A percentile compares a stretch with the other conserved stretches of the same genome.
These are phyloP conservation scores for Naganishia cerealis DNA, from an alignment of 1,284 basidiomycete genomes.

Conservation along the genomic window DNA sequence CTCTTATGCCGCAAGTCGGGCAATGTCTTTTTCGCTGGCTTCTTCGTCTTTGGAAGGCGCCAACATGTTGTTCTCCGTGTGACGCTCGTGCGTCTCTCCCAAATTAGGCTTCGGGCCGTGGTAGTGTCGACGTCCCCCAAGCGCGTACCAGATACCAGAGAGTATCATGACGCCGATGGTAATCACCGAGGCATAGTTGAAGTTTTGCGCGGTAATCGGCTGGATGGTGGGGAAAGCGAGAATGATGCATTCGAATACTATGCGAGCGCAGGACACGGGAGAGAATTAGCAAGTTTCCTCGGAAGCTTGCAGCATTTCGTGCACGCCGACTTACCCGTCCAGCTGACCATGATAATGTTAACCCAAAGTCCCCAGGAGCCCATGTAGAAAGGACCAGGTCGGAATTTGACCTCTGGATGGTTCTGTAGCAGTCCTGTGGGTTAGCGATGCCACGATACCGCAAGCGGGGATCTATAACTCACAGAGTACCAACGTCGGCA, in stretches of 20 bases:
- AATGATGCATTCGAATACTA: slow-evolving; percentile 45
- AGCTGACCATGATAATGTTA: slow-evolving; percentile 44
- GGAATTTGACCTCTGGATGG: slow-evolving; percentile 47
- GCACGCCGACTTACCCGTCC: slow-evolving; percentile 36
- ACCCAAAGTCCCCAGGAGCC: slow-evolving; percentile 39
- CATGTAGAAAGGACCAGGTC: slow-evolving; percentile 49
- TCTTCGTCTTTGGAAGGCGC: slow-evolving; percentile 19
- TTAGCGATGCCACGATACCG: not conserved
- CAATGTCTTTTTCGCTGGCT: slow-evolving; percentile 19
- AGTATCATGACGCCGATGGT: slow-evolving; percentile 54
- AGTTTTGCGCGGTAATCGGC: slow-evolving; percentile 32
- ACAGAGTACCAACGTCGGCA: slow-evolving; percentile 43
- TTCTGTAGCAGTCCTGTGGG: slow-evolving; percentile 18
- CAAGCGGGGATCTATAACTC: slow-evolving; percentile 18
- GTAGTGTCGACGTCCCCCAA: slow-evolving; percentile 55
- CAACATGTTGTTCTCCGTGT: slow-evolving; percentile 31
- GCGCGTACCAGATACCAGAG: slow-evolving; percentile 54
- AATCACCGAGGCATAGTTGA: slow-evolving; percentile 42
- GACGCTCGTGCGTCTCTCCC: slow-evolving; percentile 29
- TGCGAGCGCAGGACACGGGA: slow-evolving; percentile 7
- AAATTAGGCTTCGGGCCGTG: slow-evolving; percentile 47
- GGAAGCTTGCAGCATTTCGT: not conserved
- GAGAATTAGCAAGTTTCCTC: not conserved
- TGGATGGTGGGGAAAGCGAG: slow-evolving; percentile 39
- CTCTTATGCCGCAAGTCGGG: not conserved